Evolutionary conservation across 331 rosid genomes (phyloP), one percentile per base, ranked within the genome.

Genomic region (Spiraea crenata): DNA sequence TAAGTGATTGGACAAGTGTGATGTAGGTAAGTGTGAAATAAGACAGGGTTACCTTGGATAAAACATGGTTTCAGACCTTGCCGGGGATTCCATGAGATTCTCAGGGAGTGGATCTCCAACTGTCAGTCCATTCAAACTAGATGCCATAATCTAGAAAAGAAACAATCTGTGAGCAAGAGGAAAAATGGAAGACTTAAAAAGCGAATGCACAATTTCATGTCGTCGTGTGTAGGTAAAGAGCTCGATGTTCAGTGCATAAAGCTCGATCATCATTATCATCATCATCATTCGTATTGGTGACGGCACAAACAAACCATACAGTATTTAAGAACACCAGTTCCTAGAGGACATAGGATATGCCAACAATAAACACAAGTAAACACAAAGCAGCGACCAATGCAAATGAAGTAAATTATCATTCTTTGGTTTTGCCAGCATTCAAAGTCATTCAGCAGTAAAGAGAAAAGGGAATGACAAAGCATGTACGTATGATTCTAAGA

Each of bases 21-120:
- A 57, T 57, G 35, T 3, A n/a, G 42, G 19, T 44, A 20, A 52
- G 74, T 16, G 61, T 45, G 7, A 44, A 5, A 45, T 35, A 31
- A 75, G 60, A 16, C 38, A 12, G 31, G 31, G 31, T 47, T 16
- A 91, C 99, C 96, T 91, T 44, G 80, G 71, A 80, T 84, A 89
- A 75, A 84, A 84, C 83, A 83, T 71, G 81, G 84, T 82, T 56
- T 93, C 99, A 38, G 97, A 93, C 84, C 97, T 86, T 50, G 92
- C 97, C 1, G 97, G 97, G 85, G 96, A 93, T 55, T 93, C 99
- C 99, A 93, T 81, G 38, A 91, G 91, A 83, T 85, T 93, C 65
- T 89, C 99, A 57, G 97, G 75, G 63, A 93, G 92, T 48, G 97
- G 88, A 50, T 93, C 99, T 72, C 91, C 99, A 65, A 93, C 99